Conservation (phyloP, 2,329 filamentous ascomycete genomes). For the Colletotrichum sojae region DNA sequence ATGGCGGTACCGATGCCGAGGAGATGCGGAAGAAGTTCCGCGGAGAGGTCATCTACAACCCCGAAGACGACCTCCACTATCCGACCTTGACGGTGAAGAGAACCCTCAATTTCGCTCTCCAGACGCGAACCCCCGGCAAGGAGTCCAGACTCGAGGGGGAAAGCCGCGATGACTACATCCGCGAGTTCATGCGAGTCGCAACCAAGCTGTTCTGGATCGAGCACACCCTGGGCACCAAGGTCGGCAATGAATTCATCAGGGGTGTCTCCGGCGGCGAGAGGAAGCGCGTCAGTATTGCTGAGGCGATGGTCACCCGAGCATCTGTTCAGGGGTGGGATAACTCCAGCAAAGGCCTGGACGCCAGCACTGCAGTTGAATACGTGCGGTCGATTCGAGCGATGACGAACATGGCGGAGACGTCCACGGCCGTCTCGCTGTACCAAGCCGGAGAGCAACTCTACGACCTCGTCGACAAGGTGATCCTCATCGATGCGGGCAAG, state of each 20-base stretch:
- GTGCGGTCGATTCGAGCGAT: slow-evolving; percentile 75
- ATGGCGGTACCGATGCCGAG: slow-evolving; percentile 64
- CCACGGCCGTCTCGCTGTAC: slow-evolving; percentile 76
- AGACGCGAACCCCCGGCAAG: slow-evolving; percentile 68
- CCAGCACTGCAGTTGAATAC: slow-evolving; percentile 76
- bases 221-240: slow-evolving; percentile 76
- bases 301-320: slow-evolving; percentile 73
- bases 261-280: slow-evolving; percentile 74
- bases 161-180: slow-evolving; percentile 67
- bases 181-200: slow-evolving; percentile 71
- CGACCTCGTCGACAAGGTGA: slow-evolving; percentile 76
- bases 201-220: slow-evolving; percentile 80
- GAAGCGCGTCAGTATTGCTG: slow-evolving; percentile 83
- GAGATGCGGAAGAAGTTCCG: slow-evolving; percentile 68
- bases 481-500: slow-evolving; percentile 77
- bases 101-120: slow-evolving; percentile 77
- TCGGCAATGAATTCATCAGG: slow-evolving; percentile 77
- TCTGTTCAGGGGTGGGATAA: slow-evolving; percentile 82
- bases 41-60: slow-evolving; percentile 76
- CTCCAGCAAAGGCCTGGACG: slow-evolving; percentile 75
- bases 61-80: slow-evolving; percentile 79
- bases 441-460: slow-evolving; percentile 70
- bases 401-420: slow-evolving; percentile 73
- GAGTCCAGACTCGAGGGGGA: slow-evolving; percentile 71
- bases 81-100: slow-evolving; percentile 77